Percentiles rank a stretch among this genome's conserved stretches.
Evolutionary conservation across 352 stramenopile species (phyloP).

Genomic region (Phytophthora rubi): DNA sequence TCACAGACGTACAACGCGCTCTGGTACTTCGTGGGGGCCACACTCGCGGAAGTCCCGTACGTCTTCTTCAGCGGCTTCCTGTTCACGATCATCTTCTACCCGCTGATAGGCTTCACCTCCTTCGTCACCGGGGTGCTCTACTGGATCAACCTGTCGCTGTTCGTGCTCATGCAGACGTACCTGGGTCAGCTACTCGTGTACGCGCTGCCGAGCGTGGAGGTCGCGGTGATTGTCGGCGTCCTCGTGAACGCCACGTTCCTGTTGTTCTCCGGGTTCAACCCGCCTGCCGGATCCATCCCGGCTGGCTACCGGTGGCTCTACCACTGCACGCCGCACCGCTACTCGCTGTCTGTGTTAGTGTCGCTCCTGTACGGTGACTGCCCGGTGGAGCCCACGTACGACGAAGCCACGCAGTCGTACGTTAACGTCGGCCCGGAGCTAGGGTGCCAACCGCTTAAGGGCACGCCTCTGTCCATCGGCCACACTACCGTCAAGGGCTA

Average conservation of each 20-base stretch:
- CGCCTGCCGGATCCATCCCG: constrained; percentile 45
- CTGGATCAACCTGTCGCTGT: constrained; percentile 45
- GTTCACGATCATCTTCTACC: constrained; percentile 53
- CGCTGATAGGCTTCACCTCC: constrained; percentile 39
- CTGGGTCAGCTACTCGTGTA: constrained; percentile 42
- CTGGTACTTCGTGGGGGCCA: constrained; percentile 71
- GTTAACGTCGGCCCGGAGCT: constrained; percentile 10
- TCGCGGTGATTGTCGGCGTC: constrained; percentile 39
- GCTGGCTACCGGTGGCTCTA: constrained; percentile 54
- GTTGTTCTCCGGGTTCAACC: constrained; percentile 70
- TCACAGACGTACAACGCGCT: constrained; percentile 78
- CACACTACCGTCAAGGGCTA: constrained; percentile 45
- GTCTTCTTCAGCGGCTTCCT: constrained; percentile 36
- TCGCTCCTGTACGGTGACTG: constrained; percentile 36
- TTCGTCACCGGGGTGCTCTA: constrained; percentile 43
- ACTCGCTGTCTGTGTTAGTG: constrained; percentile 35
- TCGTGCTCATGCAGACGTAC: constrained; percentile 49
- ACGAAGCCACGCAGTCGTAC: constrained; percentile 19
- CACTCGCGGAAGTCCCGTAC: constrained; percentile 73
- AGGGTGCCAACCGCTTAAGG: constrained; percentile 5
- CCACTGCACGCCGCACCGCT: constrained; percentile 42
- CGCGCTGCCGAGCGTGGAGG: constrained; percentile 39
- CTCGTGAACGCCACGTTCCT: constrained; percentile 63
- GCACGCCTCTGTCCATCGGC: constrained; percentile 10
- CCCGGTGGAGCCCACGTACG: constrained; percentile 22